Conservation (phyloP, 148 eudicot species). For the Pharnaceum exiguum region DNA sequence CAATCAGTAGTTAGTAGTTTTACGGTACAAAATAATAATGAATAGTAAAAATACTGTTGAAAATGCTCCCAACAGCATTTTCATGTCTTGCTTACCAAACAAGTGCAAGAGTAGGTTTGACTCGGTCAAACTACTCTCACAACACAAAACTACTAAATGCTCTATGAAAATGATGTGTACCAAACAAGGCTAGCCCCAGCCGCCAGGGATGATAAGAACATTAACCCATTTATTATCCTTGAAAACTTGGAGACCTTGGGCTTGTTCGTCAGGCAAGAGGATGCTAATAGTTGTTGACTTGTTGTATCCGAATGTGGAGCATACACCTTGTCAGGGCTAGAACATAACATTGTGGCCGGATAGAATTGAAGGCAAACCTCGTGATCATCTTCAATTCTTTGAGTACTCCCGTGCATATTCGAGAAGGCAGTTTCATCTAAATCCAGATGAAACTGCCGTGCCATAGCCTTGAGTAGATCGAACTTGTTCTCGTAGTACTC, state of each 20-base stretch:
- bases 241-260: slow-evolving; percentile 42
- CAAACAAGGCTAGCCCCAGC: too few relatives aligned
- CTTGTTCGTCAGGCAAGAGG: slow-evolving; percentile 24
- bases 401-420: slow-evolving; percentile 25
- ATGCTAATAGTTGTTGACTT: slow-evolving; percentile 20
- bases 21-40: too few relatives aligned
- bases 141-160: too few relatives aligned
- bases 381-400: slow-evolving; percentile 10
- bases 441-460: slow-evolving; percentile 23
- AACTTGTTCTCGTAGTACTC: slow-evolving; percentile 16
- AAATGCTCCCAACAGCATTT: too few relatives aligned
- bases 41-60: too few relatives aligned
- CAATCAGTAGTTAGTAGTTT: too few relatives aligned
- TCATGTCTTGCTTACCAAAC: too few relatives aligned
- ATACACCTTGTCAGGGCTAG: slow-evolving; percentile 20
- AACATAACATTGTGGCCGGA: too few relatives aligned
- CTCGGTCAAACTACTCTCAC: too few relatives aligned
- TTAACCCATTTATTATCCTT: slow-evolving; percentile 39
- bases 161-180: too few relatives aligned
- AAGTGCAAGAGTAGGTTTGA: too few relatives aligned
- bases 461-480: slow-evolving; percentile 44
- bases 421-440: slow-evolving; percentile 30
- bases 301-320: slow-evolving; percentile 28
- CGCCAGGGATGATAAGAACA: slow-evolving; percentile 34
- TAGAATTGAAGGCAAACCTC: slow-evolving; percentile 24